phyloP scores from a whole-genome alignment of 176 grass and related monocot species.

The Cymbopogon citratus region DNA sequence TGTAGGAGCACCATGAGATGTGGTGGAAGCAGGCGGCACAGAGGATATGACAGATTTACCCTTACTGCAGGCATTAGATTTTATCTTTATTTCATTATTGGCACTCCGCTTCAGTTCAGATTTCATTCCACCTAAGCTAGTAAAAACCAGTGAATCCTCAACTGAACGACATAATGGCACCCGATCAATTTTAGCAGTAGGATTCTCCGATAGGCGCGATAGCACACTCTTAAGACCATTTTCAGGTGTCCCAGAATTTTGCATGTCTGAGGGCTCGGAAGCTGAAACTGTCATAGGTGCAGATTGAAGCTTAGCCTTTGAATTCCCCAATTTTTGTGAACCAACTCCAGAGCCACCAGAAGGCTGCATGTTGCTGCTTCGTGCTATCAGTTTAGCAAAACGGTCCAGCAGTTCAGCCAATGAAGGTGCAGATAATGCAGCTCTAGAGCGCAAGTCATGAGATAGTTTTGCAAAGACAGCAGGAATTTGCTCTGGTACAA shows the following conservation, averaged over 20 bases:
- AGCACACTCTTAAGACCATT: constrained; percentile 29
- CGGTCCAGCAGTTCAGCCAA: constrained; percentile 36
- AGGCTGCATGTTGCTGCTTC: constrained; percentile 23
- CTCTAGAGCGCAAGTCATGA: constrained; percentile 29
- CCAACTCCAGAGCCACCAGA: constrained; percentile 25
- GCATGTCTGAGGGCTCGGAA: background rate
- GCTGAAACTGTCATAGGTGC: background rate
- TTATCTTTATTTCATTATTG: constrained; percentile 28
- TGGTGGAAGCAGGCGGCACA: background rate
- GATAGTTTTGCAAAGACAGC: constrained; percentile 34
- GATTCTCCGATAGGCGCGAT: background rate
- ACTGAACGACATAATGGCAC: background rate
- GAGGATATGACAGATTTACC: constrained; percentile 34
- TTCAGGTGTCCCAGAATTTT: constrained; percentile 17
- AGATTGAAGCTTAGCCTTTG: background rate
- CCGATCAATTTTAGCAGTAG: constrained; percentile 18
- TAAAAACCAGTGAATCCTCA: constrained; percentile 7
- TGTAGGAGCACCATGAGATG: background rate
- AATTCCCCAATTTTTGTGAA: background rate
- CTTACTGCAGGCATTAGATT: constrained; percentile 11
- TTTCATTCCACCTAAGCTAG: constrained; percentile 25
- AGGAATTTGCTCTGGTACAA: constrained; percentile 41
- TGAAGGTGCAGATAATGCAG: constrained; percentile 31
- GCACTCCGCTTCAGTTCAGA: constrained; percentile 12
- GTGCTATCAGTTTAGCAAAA: constrained; percentile 35